Conservation (phyloP, 2,329 filamentous ascomycete genomes). For the Fusarium liriodendri region DNA sequence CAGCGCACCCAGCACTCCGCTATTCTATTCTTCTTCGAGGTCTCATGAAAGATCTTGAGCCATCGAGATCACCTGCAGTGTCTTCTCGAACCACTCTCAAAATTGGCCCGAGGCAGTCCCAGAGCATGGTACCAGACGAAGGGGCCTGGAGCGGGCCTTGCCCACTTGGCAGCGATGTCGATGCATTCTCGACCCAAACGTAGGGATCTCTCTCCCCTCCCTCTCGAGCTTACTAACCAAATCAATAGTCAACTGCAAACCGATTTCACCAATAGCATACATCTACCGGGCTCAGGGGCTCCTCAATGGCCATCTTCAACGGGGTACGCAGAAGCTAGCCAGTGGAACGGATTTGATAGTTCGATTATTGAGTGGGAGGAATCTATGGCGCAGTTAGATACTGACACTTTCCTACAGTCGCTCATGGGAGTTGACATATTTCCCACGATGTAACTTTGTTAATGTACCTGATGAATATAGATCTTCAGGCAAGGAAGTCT, state of each 20-base stretch:
- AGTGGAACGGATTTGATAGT: background rate
- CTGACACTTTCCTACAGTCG: background rate
- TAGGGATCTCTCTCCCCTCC: background rate
- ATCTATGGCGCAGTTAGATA: background rate
- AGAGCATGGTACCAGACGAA: background rate
- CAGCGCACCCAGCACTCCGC: slow-evolving; percentile 11
- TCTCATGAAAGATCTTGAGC: background rate
- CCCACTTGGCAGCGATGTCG: too few species aligned
- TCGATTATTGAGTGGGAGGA: background rate
- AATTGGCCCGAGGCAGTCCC: background rate
- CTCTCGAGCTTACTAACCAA: background rate
- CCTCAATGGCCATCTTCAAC: background rate
- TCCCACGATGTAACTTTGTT: background rate
- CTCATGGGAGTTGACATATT: background rate
- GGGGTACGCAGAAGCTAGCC: background rate
- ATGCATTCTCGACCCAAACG: background rate
- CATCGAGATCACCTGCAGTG: background rate
- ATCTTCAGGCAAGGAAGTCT: too few species aligned
- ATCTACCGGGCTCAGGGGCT: background rate
- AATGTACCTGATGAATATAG: too few species aligned
- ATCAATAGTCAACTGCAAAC: background rate
- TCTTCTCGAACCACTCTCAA: background rate
- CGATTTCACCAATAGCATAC: too few species aligned
- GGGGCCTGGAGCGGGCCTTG: background rate
- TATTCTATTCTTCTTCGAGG: slow-evolving; percentile 10